These are phyloP conservation scores for Heterobasidion occidentale DNA, from an alignment of 1,284 basidiomycete species.

Conservation along the genomic window DNA sequence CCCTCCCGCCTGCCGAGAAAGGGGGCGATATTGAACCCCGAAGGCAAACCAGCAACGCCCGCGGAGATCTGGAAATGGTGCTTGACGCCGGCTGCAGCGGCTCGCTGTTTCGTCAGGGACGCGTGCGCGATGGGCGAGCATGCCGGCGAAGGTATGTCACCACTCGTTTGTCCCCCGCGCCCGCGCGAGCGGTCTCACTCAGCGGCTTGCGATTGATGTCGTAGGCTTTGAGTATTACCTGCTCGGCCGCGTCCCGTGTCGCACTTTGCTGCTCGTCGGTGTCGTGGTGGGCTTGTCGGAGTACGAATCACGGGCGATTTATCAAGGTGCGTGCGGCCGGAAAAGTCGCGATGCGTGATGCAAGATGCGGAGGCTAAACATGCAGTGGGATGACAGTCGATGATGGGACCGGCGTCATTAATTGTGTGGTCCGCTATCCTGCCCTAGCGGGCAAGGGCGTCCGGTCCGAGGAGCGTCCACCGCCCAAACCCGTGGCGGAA, in stretches of 20 bases:
- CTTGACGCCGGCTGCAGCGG: conserved; percentile 46
- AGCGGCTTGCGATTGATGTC: neutral
- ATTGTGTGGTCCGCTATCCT: conserved; percentile 43
- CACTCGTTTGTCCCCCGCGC: neutral
- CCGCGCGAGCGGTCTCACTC: neutral
- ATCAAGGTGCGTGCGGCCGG: conserved; percentile 32
- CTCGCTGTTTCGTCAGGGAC: conserved; percentile 56
- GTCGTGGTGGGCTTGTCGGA: conserved; percentile 53
- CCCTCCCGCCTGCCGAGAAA: no score
- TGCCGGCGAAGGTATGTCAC: conserved; percentile 25
- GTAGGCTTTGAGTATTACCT: conserved; percentile 49
- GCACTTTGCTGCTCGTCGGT: conserved; percentile 51
- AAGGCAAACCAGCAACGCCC: neutral
- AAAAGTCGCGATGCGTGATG: conserved; percentile 10
- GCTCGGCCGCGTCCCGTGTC: conserved; percentile 65
- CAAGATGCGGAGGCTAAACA: neutral
- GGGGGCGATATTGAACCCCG: no score
- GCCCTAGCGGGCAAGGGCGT: conserved; percentile 15
- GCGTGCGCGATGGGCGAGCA: conserved; percentile 44
- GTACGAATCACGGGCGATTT: conserved; percentile 51
- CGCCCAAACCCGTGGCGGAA: conserved; percentile 1
- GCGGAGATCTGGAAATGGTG: conserved; percentile 48
- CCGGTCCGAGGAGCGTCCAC: conserved; percentile 2
- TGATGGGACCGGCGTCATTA: conserved; percentile 63
- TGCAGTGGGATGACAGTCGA: conserved; percentile 39